Evolutionary conservation across 805 yeast genomes (phyloP).

Genomic region (Wickerhamomyces bisporus): DNA sequence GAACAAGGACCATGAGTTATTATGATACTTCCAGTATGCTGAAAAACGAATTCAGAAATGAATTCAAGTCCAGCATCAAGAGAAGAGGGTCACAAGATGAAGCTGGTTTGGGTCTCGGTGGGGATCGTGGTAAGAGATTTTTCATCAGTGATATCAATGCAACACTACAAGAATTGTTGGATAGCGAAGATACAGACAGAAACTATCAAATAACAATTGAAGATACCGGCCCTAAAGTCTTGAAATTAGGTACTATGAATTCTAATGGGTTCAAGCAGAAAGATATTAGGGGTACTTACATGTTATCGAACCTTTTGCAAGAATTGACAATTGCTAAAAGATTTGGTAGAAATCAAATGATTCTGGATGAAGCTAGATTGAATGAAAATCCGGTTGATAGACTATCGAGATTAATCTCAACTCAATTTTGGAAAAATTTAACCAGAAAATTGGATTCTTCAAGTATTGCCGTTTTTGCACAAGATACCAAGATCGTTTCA

Average conservation of each 20-base stretch:
- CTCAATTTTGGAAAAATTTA: slow-evolving; percentile 75
- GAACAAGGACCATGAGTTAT: slow-evolving; percentile 56
- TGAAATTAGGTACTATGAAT: slow-evolving; percentile 75
- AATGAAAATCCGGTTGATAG: slow-evolving; percentile 85
- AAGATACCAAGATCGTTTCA: slow-evolving; percentile 69
- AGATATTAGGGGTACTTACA: slow-evolving; percentile 82
- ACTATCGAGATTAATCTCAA: slow-evolving; percentile 63
- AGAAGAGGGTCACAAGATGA: slow-evolving; percentile 56
- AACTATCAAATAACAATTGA: slow-evolving; percentile 83
- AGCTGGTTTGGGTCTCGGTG: slow-evolving; percentile 27
- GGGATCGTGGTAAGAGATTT: slow-evolving; percentile 38
- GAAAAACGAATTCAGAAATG: slow-evolving; percentile 16
- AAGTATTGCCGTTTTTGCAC: slow-evolving; percentile 64
- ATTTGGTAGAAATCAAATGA: slow-evolving; percentile 71
- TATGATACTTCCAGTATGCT: slow-evolving; percentile 23
- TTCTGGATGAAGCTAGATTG: slow-evolving; percentile 76
- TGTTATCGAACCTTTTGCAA: slow-evolving; percentile 80
- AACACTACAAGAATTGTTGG: slow-evolving; percentile 63
- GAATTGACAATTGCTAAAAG: slow-evolving; percentile 84
- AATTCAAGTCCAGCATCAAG: slow-evolving; percentile 24
- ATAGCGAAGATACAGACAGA: slow-evolving; percentile 78
- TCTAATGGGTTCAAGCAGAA: slow-evolving; percentile 74
- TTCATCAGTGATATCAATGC: slow-evolving; percentile 70
- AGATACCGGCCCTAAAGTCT: slow-evolving; percentile 79
- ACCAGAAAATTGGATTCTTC: slow-evolving; percentile 65